phyloP scores from a whole-genome alignment of 768 basidiomycete species.

The Auriscalpium microsporum region DNA sequence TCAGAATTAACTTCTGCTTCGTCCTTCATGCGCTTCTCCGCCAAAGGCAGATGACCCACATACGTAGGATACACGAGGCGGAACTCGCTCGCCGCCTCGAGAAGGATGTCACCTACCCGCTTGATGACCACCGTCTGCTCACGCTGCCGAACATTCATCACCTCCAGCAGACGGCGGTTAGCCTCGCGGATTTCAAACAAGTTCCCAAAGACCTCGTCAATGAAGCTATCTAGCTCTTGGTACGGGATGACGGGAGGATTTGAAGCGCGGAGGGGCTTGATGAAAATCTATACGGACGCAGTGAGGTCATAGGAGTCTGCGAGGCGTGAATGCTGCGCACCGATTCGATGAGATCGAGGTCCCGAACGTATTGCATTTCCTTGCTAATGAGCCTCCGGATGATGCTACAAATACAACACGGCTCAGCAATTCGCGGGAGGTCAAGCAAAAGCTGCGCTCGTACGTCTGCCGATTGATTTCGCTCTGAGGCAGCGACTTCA shows the following conservation, averaged over 20 bases:
- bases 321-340: slow-evolving; percentile 34
- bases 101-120: slow-evolving; percentile 82
- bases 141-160: slow-evolving; percentile 75
- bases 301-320: too few species aligned
- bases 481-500: slow-evolving; percentile 54
- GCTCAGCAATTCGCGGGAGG: background rate
- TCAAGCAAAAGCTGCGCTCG: slow-evolving; percentile 3
- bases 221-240: slow-evolving; percentile 66
- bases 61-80: slow-evolving; percentile 80
- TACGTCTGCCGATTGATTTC: slow-evolving; percentile 79
- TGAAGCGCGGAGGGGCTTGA: slow-evolving; percentile 43
- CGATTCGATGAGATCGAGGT: slow-evolving; percentile 75
- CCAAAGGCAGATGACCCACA: slow-evolving; percentile 74
- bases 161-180: slow-evolving; percentile 74
- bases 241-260: slow-evolving; percentile 48
- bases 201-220: slow-evolving; percentile 87
- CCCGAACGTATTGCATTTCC: slow-evolving; percentile 84
- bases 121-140: slow-evolving; percentile 80
- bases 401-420: slow-evolving; percentile 28
- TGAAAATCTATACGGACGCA: slow-evolving; percentile 35
- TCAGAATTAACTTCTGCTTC: slow-evolving; percentile 76
- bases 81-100: slow-evolving; percentile 83
- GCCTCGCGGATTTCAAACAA: slow-evolving; percentile 81
- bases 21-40: slow-evolving; percentile 81
- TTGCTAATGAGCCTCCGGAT: slow-evolving; percentile 85